These are phyloP conservation scores for Aspergillus awamori DNA, from an alignment of 2,329 filamentous ascomycete genomes.

Conservation along the genomic window DNA sequence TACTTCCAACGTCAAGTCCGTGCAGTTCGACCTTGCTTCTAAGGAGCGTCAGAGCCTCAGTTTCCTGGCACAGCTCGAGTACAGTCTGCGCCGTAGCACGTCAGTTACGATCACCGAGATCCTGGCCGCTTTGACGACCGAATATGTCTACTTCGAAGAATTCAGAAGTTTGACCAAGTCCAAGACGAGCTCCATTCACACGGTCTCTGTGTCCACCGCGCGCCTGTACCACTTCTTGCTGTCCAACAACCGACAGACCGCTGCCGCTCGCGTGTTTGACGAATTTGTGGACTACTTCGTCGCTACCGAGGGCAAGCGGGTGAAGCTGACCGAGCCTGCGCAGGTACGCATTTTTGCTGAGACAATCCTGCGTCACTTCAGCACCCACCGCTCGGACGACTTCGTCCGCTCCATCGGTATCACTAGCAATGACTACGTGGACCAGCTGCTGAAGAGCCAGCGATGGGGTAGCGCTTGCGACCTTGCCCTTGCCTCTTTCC, in stretches of 20 bases:
- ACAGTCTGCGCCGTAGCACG: slow-evolving; percentile 33
- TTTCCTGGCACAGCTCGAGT: slow-evolving; percentile 52
- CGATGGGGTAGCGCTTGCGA: slow-evolving; percentile 37
- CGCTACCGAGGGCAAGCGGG: slow-evolving; percentile 34
- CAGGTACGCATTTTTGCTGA: slow-evolving; percentile 37
- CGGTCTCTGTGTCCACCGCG: slow-evolving; percentile 39
- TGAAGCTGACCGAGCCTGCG: slow-evolving; percentile 27
- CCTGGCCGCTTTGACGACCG: slow-evolving; percentile 48
- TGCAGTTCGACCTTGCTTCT: slow-evolving; percentile 38
- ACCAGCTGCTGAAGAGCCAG: slow-evolving; percentile 31
- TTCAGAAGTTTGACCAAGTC: slow-evolving; percentile 42
- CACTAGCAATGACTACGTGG: slow-evolving; percentile 33
- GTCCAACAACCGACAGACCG: slow-evolving; percentile 26
- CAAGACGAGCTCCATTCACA: slow-evolving; percentile 41
- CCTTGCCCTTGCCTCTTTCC: slow-evolving; percentile 38
- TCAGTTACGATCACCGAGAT: slow-evolving; percentile 45
- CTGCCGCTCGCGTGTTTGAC: slow-evolving; percentile 32
- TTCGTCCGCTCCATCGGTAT: slow-evolving; percentile 44
- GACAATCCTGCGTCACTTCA: slow-evolving; percentile 39
- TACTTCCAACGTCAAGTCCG: slow-evolving; percentile 32
- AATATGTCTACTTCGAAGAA: slow-evolving; percentile 46
- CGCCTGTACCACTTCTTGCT: slow-evolving; percentile 40
- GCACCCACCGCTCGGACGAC: slow-evolving; percentile 36
- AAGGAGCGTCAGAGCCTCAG: slow-evolving; percentile 42
- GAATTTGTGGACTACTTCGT: slow-evolving; percentile 39